A percentile compares a stretch with the other conserved stretches of the same genome.
phyloP scores from a whole-genome alignment of 1,284 basidiomycete genomes.

The Cryptococcus floricola region DNA sequence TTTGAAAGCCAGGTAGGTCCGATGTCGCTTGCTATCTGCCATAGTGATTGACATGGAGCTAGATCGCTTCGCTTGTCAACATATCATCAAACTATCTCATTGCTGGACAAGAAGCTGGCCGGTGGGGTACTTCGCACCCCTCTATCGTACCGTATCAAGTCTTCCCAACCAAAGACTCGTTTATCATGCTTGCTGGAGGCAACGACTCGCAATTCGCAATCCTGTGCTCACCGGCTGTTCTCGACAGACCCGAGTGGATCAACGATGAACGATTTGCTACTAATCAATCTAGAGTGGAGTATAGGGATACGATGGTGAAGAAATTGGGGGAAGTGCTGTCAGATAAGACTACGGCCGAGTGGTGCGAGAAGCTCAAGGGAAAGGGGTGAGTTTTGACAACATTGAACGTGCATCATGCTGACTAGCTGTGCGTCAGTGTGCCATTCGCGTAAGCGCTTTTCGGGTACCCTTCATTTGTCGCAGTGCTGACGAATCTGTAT shows the following conservation, averaged over 20 bases:
- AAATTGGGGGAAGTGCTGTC: constrained; percentile 65
- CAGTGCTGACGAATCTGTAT: not conserved
- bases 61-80: constrained; percentile 88
- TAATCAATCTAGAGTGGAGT: constrained; percentile 71
- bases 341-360: constrained; percentile 61
- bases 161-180: constrained; percentile 83
- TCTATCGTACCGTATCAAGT: constrained; percentile 90
- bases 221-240: constrained; percentile 38
- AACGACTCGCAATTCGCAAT: constrained; percentile 74
- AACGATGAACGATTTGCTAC: constrained; percentile 59
- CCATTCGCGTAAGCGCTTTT: constrained; percentile 59
- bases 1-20: constrained; percentile 72
- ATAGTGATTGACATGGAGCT: constrained; percentile 3
- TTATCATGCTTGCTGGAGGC: constrained; percentile 88
- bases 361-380: constrained; percentile 69
- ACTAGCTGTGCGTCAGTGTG: constrained; percentile 50
- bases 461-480: not conserved
- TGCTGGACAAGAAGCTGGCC: constrained; percentile 74
- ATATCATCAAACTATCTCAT: constrained; percentile 93
- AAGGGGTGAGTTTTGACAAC: constrained; percentile 58
- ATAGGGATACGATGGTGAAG: constrained; percentile 68
- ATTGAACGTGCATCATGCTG: not conserved
- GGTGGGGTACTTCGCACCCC: constrained; percentile 84
- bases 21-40: not conserved
- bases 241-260: constrained; percentile 41